Base-by-base conservation (phyloP, 176 grass and related monocot species). In the Eleusine coracana region DNA sequence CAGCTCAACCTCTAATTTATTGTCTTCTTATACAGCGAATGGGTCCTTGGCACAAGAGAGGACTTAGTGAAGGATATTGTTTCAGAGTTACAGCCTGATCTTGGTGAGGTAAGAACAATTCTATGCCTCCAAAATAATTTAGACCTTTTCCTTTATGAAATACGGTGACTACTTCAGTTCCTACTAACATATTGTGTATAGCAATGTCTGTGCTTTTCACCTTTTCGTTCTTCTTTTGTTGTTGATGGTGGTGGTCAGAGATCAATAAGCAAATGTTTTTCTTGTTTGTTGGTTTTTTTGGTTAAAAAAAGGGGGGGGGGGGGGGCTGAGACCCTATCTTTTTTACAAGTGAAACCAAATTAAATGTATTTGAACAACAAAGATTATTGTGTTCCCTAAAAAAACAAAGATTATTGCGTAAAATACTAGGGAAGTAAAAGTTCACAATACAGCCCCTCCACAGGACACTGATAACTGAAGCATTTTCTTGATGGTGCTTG, bases 31-130 rank as follows among this genome's bases (percentile, higher is more conserved):
- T 83, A 77, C 79, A 98, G 96, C 48, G 96, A 98, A 86, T 98
- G 96, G 96, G 96, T 98, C 87, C 87, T 98, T 90, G 92, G 96
- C 70, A 95, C 89, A 73, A 91, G 96, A 82, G 96, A 98, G 70
- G 96, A 98, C 83, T 73, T 98, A 15, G 92, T 90, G 85, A 93
- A 88, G 71, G 92, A 98, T 91, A 92, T 98, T 65, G 65, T 84
- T 80, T 49, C 85, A 7, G 96, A 98, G 95, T 71, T 98, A 70
- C 91, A 87, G 74, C 92, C 92, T 83, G 92, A 95, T 28, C 90
- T 95, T 82, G 87, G 89, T 56, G 96, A 98, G 90, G 96, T 98
- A 93, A 92, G 56, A 68, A 54, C 39, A 34, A 60, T 77, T 50
- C 7, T 41, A 9, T 86, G 71, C 15, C 40, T 56, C 8, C 20